Conservation (phyloP, 768 basidiomycete species). For the Agaricus subrufescens region DNA sequence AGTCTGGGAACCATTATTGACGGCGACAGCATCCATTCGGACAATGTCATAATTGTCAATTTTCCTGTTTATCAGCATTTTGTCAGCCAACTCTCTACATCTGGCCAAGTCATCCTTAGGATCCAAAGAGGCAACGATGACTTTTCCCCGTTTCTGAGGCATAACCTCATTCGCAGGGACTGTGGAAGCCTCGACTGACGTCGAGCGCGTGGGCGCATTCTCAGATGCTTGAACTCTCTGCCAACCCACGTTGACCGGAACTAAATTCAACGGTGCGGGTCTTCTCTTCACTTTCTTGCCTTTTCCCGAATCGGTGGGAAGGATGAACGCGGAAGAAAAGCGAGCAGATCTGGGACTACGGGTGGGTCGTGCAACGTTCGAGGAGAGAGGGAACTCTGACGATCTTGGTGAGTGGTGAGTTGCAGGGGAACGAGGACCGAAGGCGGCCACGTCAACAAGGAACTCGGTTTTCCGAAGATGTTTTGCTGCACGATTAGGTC, state of each 20-base stretch:
- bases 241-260: slow-evolving; percentile 13
- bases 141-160: slow-evolving; percentile 2
- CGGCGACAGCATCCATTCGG: slow-evolving; percentile 58
- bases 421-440: slow-evolving; percentile 21
- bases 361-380: background rate
- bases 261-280: slow-evolving; percentile 33
- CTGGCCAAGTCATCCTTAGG: slow-evolving; percentile 1
- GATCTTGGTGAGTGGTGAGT: slow-evolving; percentile 2
- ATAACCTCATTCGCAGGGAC: background rate
- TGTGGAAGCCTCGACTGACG: slow-evolving; percentile 11
- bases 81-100: slow-evolving; percentile 4
- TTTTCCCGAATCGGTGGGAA: background rate
- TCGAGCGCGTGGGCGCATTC: background rate
- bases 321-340: slow-evolving; percentile 4
- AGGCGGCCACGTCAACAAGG: slow-evolving; percentile 31
- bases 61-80: background rate
- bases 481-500: slow-evolving; percentile 25
- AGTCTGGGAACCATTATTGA: slow-evolving; percentile 36
- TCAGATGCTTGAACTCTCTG: slow-evolving; percentile 2
- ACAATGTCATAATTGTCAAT: slow-evolving; percentile 55
- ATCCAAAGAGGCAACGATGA: slow-evolving; percentile 5
- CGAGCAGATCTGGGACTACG: slow-evolving; percentile 1
- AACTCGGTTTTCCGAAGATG: slow-evolving; percentile 32
- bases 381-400: slow-evolving; percentile 1
- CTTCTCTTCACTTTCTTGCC: slow-evolving; percentile 25